A percentile compares a stretch with the other conserved stretches of the same genome.
Evolutionary conservation across 805 yeast genomes (phyloP).

Genomic region (Metschnikowia gelsemii): DNA sequence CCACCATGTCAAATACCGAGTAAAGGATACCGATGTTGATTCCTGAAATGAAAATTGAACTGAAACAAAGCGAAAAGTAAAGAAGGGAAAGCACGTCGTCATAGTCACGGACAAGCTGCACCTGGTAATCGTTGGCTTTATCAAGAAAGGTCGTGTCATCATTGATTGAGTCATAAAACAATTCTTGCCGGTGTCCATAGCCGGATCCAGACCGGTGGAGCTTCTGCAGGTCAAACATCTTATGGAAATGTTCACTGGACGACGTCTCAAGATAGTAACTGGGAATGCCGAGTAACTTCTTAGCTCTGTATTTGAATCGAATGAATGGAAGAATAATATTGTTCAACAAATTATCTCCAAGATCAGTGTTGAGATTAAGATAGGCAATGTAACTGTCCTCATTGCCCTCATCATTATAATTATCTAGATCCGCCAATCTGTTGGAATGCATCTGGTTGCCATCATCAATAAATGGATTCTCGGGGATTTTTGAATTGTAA

Average conservation of each 20-base stretch:
- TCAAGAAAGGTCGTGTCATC: constrained; percentile 31
- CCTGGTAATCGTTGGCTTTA: constrained; percentile 23
- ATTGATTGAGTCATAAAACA: constrained; percentile 34
- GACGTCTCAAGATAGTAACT: too few species aligned
- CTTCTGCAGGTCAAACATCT: too few species aligned
- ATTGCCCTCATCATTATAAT: constrained; percentile 20
- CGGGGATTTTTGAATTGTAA: not conserved
- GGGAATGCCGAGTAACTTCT: constrained; percentile 11
- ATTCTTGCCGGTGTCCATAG: constrained; percentile 7
- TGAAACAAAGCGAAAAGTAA: constrained; percentile 35
- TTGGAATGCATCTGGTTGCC: constrained; percentile 6
- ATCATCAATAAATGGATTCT: constrained; percentile 6
- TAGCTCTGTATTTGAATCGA: constrained; percentile 23
- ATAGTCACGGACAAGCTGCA: constrained; percentile 33
- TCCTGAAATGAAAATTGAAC: constrained; percentile 39
- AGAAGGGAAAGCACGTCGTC: constrained; percentile 38
- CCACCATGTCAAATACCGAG: constrained; percentile 27
- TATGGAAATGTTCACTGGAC: too few species aligned
- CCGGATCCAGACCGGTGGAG: not conserved
- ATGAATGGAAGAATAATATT: constrained; percentile 24
- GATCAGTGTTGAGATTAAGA: constrained; percentile 22
- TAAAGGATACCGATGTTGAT: constrained; percentile 41
- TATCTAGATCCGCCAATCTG: constrained; percentile 15
- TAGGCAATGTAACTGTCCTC: constrained; percentile 28
- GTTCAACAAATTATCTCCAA: constrained; percentile 21